Base-by-base conservation (phyloP, 495 filamentous ascomycete genomes). In the Annulohypoxylon moriforme region DNA sequence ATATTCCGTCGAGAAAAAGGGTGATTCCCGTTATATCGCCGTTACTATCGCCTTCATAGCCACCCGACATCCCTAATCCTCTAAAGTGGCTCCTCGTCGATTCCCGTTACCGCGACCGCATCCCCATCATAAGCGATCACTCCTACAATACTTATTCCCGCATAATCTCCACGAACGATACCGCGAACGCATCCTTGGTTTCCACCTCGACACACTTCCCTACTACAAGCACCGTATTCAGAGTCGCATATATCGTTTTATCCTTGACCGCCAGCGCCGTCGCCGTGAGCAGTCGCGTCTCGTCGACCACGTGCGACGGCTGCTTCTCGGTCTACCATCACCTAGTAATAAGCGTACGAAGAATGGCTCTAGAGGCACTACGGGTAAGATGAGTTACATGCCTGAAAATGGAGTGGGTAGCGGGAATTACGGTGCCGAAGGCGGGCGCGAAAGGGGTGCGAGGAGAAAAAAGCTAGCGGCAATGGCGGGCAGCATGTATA, bases 401-500 rank as follows among this genome's bases (percentile, higher is more conserved):
- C 47, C 75, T 38, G 68, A 61, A 34, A 72, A 77, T 49, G 78
- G 74, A 13, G 40, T 60, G 25, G 68, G 71, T 10, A 71, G 46
- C 22, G 76, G 73, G n/a, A 72, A 64, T 27, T 74, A 74, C 55
- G 79, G 76, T 40, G 53, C 70, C 44, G 71, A 76, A 10, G 71
- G 70, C 22, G 58, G 73, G n/a, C 78, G 86, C 27, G 92, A 92
- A 74, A 81, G 85, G 20, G 93, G 94, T 2, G 81, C 88, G 11
- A 81, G 93, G 49, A 86, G 96, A 65, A 91, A 87, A 78, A 97
- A 91, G 85, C 78, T 98, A 14, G 93, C 91, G 8, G 83, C 84
- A 46, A 78, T 85, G 64, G 83, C 83, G 1, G 79, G 81, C 0
- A 84, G 69, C 38, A 72, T 85, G 22, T 85, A 85, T 60, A 80